Percentiles rank a stretch among this genome's conserved stretches.
These are phyloP conservation scores for Epichloe aotearoae DNA, from an alignment of 2,329 filamentous ascomycete genomes.

Conservation along the genomic window DNA sequence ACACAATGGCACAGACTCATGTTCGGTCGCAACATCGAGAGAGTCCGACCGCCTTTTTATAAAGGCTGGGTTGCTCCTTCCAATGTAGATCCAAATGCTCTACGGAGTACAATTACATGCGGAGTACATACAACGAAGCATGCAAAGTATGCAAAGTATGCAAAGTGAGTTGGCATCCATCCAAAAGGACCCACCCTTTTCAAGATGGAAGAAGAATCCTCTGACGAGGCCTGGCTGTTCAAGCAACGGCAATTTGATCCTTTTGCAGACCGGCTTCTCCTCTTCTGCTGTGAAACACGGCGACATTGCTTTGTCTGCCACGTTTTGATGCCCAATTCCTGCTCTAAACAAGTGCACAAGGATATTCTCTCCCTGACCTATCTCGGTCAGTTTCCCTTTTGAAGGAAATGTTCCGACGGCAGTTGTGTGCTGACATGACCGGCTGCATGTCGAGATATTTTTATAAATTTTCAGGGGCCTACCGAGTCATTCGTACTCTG, in stretches of 20 bases:
- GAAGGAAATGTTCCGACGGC: neutral
- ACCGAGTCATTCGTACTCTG: too few species aligned
- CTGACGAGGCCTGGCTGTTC: neutral
- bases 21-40: neutral
- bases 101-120: too few species aligned
- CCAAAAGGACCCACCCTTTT: constrained; percentile 3
- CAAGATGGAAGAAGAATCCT: neutral
- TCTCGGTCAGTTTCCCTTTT: neutral
- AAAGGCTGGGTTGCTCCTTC: constrained; percentile 4
- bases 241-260: neutral
- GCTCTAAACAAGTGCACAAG: neutral
- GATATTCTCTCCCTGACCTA: neutral
- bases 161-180: constrained; percentile 9
- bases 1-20: neutral
- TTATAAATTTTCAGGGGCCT: neutral
- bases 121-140: too few species aligned
- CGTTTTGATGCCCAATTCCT: neutral
- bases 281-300: neutral
- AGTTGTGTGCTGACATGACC: neutral
- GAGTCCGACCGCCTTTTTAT: constrained; percentile 6
- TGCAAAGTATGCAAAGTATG: too few species aligned
- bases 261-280: neutral
- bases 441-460: neutral
- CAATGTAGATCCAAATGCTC: neutral
- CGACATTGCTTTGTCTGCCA: neutral